A percentile compares a stretch with the other conserved stretches of the same genome.
Evolutionary conservation across 306 rosid genomes (phyloP).

Genomic region (Arachis hypogaea): DNA sequence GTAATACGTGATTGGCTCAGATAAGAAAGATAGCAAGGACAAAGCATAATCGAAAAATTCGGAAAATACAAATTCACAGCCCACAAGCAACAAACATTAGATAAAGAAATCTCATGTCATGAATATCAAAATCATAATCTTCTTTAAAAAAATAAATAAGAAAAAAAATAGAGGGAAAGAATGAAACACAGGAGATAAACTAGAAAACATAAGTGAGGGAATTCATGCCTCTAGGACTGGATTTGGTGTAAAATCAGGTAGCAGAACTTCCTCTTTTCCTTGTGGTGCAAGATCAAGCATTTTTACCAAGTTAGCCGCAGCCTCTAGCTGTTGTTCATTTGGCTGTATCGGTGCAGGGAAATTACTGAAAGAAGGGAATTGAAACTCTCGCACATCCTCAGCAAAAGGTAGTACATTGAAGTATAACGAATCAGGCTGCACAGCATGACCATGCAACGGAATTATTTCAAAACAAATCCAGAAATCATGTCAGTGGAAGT

Average conservation of each 20-base stretch:
- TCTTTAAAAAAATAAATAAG: slow-evolving; percentile 47
- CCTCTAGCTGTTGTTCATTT: slow-evolving; percentile 75
- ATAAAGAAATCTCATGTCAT: neutral
- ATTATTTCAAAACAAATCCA: neutral
- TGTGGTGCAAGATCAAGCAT: slow-evolving; percentile 78
- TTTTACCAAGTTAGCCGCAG: slow-evolving; percentile 70
- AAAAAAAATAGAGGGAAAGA: slow-evolving; percentile 3
- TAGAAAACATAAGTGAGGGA: slow-evolving; percentile 27
- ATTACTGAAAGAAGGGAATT: slow-evolving; percentile 73
- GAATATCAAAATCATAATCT: slow-evolving; percentile 7
- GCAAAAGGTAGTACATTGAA: slow-evolving; percentile 84
- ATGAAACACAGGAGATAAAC: slow-evolving; percentile 5
- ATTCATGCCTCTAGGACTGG: slow-evolving; percentile 78
- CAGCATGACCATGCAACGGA: slow-evolving; percentile 36
- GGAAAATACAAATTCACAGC: slow-evolving; percentile 58
- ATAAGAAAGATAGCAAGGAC: slow-evolving; percentile 19
- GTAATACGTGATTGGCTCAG: slow-evolving; percentile 6
- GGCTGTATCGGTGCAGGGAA: slow-evolving; percentile 70
- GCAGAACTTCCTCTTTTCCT: slow-evolving; percentile 68
- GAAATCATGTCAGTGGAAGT: slow-evolving; percentile 21
- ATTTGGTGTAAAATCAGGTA: slow-evolving; percentile 79
- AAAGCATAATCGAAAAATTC: slow-evolving; percentile 48
- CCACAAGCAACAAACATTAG: slow-evolving; percentile 7
- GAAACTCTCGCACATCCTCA: slow-evolving; percentile 93
- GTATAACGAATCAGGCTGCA: slow-evolving; percentile 89